Evolutionary conservation across 2,329 filamentous ascomycete species (phyloP), one percentile per base, ranked within the genome.

Genomic region (Colletotrichum sp.): DNA sequence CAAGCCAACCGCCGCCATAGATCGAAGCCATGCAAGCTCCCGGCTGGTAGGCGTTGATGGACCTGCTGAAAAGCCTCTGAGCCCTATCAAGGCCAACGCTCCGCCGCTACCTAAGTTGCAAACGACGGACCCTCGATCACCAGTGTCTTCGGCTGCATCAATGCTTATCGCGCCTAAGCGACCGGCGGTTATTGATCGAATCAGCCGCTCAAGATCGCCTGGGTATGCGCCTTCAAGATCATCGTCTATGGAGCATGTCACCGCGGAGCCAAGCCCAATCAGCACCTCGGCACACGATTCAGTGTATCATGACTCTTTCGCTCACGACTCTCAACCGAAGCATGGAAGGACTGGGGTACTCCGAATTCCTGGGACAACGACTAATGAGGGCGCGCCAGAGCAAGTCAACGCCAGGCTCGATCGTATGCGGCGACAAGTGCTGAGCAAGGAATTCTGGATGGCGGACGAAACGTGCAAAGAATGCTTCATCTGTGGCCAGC

Each of bases 401-500:
- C 87, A 88, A 65, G 91, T 93, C 74, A 93, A 88, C 80, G 89
- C 91, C 10, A 89, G 91, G 71, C 85, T 94, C 8, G 92, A 92
- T 66, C 93, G 94, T 79, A 94, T 98, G 88, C 92, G 94, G 77
- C 95, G 95, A 80, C 96, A 96, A 81, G 93, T 99, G 9, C 87
- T 99, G 62, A 98, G 95, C 83, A 97, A 96, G 81, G 96, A 99
- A 80, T 99, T 98, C 80, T 99, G 96, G 97, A 99, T 99, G 97
- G 95, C 96, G 75, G 97, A 99, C 82, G 97, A 99, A 82, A 98
- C 98, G 77, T 98, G 96, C 75, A 99, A 98, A 83, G 96, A 98
- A 80, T 99, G 97, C 82, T 99, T 98, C 83, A 92, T 95, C 60
- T 99, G 97, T 81, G 95, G 95, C 60, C 94, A 95, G 75, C 91